Conservation (phyloP, 2,329 filamentous ascomycete genomes). For the Ceratocystiopsis minuta region DNA sequence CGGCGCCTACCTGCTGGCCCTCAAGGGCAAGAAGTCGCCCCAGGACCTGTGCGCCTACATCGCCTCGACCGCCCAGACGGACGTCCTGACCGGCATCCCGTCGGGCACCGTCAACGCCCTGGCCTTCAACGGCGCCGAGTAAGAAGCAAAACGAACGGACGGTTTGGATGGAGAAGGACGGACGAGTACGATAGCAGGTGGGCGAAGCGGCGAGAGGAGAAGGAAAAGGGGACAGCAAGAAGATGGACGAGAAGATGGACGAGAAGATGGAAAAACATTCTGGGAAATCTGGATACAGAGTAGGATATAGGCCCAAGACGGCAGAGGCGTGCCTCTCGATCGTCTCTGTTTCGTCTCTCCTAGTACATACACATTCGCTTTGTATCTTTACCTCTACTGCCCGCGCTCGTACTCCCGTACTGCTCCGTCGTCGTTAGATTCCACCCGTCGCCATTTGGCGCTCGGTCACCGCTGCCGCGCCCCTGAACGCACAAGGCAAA, state of each 20-base stretch:
- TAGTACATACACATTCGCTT: no score
- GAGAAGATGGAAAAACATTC: constrained; percentile 43
- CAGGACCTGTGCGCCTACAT: constrained; percentile 79
- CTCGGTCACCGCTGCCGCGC: no score
- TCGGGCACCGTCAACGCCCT: constrained; percentile 81
- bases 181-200: constrained; percentile 34
- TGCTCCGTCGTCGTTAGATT: no score
- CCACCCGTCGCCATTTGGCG: no score
- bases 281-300: constrained; percentile 27
- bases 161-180: no score
- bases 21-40: constrained; percentile 79
- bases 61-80: constrained; percentile 72
- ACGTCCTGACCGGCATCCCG: constrained; percentile 65
- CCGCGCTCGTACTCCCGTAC: neutral
- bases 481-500: no score
- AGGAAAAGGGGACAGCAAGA: constrained; percentile 23
- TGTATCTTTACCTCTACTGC: neutral
- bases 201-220: constrained; percentile 17
- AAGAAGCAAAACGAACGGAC: no score
- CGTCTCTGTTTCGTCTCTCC: no score
- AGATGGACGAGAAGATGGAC: constrained; percentile 43
- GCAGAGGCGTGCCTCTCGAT: no score
- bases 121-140: constrained; percentile 96
- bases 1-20: constrained; percentile 91
- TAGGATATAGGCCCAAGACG: constrained; percentile 1